Conservation (phyloP, 306 rosid species). For the Quercus bicolor region DNA sequence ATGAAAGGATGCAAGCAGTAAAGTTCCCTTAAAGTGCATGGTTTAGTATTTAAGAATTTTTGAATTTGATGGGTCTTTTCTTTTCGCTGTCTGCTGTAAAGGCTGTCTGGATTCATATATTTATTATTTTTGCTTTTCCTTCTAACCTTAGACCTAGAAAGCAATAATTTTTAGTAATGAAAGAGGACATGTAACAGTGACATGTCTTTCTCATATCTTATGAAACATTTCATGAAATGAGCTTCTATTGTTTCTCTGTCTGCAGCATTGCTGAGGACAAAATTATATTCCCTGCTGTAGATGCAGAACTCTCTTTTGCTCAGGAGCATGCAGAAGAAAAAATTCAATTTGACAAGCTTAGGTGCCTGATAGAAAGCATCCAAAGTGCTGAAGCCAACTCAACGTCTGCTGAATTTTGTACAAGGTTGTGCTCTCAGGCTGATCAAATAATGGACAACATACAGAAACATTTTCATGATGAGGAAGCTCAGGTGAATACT, state of each 20-base stretch:
- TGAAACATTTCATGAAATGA: constrained; percentile 6
- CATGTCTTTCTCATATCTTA: not conserved
- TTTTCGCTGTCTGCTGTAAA: not conserved
- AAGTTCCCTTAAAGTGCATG: not conserved
- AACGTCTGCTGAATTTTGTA: constrained; percentile 15
- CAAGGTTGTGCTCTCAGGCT: constrained; percentile 14
- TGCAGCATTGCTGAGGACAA: constrained; percentile 36
- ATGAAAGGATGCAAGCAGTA: not conserved
- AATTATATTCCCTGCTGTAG: constrained; percentile 31
- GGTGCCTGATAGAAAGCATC: constrained; percentile 27
- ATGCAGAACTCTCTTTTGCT: constrained; percentile 16
- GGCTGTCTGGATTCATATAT: not conserved
- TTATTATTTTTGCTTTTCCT: not conserved
- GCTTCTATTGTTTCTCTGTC: constrained; percentile 8
- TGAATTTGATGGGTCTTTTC: not conserved
- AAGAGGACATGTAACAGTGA: not conserved
- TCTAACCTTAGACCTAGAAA: not conserved
- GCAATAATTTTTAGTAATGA: not conserved
- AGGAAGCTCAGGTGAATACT: constrained; percentile 27
- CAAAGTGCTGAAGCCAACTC: constrained; percentile 19
- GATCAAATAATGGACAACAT: constrained; percentile 26
- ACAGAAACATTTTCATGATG: constrained; percentile 21
- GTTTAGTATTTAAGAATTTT: not conserved
- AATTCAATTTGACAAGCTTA: constrained; percentile 25
- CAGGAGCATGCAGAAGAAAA: constrained; percentile 25